Conservation (phyloP, 2,329 filamentous ascomycete genomes). For the Aspergillus terreus region DNA sequence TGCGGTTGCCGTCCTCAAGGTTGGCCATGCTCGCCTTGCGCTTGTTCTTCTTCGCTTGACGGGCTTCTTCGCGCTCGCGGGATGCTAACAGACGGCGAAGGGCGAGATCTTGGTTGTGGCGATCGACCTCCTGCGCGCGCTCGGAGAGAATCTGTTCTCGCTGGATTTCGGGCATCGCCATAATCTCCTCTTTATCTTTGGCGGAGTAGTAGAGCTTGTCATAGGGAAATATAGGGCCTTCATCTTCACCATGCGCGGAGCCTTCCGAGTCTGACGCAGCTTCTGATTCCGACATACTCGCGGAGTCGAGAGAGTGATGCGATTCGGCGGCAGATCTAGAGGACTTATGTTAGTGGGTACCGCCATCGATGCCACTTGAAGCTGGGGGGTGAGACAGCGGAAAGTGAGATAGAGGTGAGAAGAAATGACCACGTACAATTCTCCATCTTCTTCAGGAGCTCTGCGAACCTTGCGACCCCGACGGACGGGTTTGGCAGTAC, state of each 20-base stretch:
- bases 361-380: not conserved
- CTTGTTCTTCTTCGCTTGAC: slow-evolving; percentile 52
- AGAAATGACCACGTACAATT: slow-evolving; percentile 63
- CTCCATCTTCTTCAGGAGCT: slow-evolving; percentile 72
- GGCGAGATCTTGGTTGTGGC: slow-evolving; percentile 75
- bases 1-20: slow-evolving; percentile 71
- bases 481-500: slow-evolving; percentile 35
- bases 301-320: slow-evolving; percentile 72
- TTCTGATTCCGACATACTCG: slow-evolving; percentile 85
- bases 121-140: slow-evolving; percentile 76
- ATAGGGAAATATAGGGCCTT: slow-evolving; percentile 66
- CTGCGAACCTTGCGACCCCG: slow-evolving; percentile 48
- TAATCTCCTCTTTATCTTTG: slow-evolving; percentile 72
- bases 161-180: slow-evolving; percentile 83
- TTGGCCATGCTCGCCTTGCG: slow-evolving; percentile 78
- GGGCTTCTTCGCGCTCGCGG: slow-evolving; percentile 59
- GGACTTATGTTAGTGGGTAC: slow-evolving; percentile 10
- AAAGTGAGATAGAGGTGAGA: slow-evolving; percentile 1
- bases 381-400: not conserved
- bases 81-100: slow-evolving; percentile 72
- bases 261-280: slow-evolving; percentile 72
- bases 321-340: slow-evolving; percentile 65
- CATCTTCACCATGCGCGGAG: slow-evolving; percentile 43
- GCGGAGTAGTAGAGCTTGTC: slow-evolving; percentile 79
- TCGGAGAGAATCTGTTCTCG: slow-evolving; percentile 88